phyloP scores from a whole-genome alignment of 2,329 filamentous ascomycete genomes.

The Cladorrhinum sp. region DNA sequence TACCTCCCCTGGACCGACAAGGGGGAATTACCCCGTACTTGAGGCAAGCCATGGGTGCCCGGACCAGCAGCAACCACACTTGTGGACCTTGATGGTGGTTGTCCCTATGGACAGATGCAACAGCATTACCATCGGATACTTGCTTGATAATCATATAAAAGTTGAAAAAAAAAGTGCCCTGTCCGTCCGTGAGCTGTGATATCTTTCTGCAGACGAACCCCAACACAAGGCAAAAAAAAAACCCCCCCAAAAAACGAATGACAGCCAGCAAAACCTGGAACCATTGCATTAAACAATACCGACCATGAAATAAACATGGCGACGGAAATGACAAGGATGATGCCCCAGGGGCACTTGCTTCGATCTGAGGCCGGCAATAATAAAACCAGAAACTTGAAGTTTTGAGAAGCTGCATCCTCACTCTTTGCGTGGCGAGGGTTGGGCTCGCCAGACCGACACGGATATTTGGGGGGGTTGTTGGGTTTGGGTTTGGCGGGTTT shows the following conservation, averaged over 20 bases:
- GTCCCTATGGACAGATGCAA: background rate
- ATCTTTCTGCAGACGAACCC: too few species aligned
- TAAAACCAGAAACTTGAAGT: background rate
- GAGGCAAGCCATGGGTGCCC: slow-evolving; percentile 9
- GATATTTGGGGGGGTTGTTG: background rate
- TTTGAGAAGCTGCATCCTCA: slow-evolving; percentile 15
- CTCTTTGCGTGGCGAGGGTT: slow-evolving; percentile 10
- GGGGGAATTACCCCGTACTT: slow-evolving; percentile 1
- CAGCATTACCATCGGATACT: background rate
- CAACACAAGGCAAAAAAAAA: background rate
- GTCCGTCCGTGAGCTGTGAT: too few species aligned
- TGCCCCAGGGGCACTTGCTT: background rate
- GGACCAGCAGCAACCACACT: slow-evolving; percentile 5
- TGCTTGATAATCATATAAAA: background rate
- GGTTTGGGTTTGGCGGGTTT: slow-evolving; percentile 5
- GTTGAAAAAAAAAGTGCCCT: background rate
- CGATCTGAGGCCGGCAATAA: background rate
- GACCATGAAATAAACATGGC: background rate
- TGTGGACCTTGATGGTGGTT: background rate
- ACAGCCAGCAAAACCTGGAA: background rate
- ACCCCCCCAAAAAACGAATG: background rate
- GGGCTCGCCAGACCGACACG: slow-evolving; percentile 7
- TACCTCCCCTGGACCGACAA: background rate
- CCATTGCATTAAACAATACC: background rate
- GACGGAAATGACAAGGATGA: background rate